Evolutionary conservation across 176 grass and related monocot genomes (phyloP).

Genomic region (Lolium perenne): DNA sequence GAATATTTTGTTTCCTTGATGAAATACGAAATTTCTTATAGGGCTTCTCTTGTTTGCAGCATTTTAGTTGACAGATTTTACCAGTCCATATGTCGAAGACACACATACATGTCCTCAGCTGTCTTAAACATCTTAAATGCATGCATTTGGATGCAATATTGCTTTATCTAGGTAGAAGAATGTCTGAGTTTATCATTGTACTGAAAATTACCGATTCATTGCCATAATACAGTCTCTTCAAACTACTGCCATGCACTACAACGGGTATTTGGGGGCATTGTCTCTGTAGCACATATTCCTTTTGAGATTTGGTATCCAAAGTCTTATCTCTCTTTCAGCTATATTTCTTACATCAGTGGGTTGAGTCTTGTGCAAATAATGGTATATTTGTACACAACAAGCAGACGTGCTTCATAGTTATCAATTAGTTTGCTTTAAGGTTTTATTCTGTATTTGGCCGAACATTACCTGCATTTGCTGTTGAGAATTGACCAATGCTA

Average conservation of each 20-base stretch:
- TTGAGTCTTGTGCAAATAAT: conserved; percentile 22
- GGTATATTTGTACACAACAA: neutral
- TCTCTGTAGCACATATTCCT: neutral
- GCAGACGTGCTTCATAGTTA: conserved; percentile 13
- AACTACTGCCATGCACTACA: conserved; percentile 10
- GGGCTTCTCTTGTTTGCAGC: conserved; percentile 1
- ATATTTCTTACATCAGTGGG: conserved; percentile 8
- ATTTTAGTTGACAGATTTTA: conserved; percentile 21
- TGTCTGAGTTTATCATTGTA: conserved; percentile 15
- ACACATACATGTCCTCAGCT: neutral
- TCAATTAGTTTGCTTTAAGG: too few species aligned
- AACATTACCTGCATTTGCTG: too few species aligned
- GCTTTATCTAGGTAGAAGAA: neutral
- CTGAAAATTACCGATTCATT: conserved; percentile 7
- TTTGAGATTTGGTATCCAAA: conserved; percentile 2
- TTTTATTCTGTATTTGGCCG: too few species aligned
- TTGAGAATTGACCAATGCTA: too few species aligned
- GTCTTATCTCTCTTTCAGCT: neutral
- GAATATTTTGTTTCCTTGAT: neutral
- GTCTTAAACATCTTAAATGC: neutral
- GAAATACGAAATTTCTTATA: neutral
- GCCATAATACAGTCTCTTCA: conserved; percentile 14
- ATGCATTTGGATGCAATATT: neutral
- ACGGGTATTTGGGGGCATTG: neutral
- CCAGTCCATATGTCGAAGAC: neutral